Base-by-base conservation (phyloP, 2,329 filamentous ascomycete species). In the Penicillium sp. region DNA sequence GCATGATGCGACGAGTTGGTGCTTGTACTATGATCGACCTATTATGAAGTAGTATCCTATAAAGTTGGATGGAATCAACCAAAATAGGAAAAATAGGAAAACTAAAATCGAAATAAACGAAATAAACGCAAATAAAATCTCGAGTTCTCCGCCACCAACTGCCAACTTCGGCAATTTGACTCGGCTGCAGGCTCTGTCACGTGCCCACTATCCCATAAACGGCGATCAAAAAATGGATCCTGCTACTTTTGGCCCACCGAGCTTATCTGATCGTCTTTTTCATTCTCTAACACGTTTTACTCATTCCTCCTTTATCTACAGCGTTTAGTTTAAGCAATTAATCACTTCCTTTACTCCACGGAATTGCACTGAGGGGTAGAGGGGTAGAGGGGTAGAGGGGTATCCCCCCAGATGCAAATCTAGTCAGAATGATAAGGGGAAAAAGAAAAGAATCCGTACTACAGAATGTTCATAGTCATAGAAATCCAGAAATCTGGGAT, bases 121-220 rank as follows among this genome's bases (percentile, higher is more conserved):
- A 24, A 22, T 15, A 1, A 17, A 22, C 12, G 24, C n/a, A 42
- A 49, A 48, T 42, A 24, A 46, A 41, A 40, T 24, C 6, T 28
- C 15, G 15, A 19, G 12, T 29, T 45, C 26, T 41, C 56, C 52
- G 55, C 53, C 56, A 52, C 55, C 37, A 46, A 19, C 48, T 52
- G 29, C 54, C 53, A 43, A 10, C 21, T 52, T 53, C 39, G 51
- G 51, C 41, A 48, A 26, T 24, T 45, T 38, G 3, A 15, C 29
- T 26, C 33, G n/a, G 29, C 9, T 26, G 40, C 32, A 40, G 31
- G 9, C 2, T 0, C 1, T 2, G 37, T 56, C 57, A 59, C 57
- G 57, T 59, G 57, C 3, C 22, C 2, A 9, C 46, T 39, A 28
- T 44, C n/a, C 46, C 33, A 50, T 42, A 58, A 56, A 32, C 53